Evolutionary conservation across 2,329 filamentous ascomycete genomes (phyloP).

Genomic region (Aspergillus glaucus): DNA sequence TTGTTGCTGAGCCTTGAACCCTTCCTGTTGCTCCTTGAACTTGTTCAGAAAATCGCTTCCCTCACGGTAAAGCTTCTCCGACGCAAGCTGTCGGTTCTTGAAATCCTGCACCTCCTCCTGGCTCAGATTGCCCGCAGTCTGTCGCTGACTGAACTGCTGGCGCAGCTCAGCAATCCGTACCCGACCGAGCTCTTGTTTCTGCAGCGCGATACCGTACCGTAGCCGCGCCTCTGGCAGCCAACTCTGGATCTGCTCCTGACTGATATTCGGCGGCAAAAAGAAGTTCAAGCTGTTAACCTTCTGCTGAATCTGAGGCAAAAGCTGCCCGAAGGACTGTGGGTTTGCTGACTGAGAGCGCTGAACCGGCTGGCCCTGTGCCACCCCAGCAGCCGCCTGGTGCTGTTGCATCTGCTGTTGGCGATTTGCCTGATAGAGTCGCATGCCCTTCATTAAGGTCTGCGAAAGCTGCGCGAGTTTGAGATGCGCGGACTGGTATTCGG

Average conservation of each 20-base stretch:
- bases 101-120: constrained; percentile 39
- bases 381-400: constrained; percentile 15
- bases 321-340: constrained; percentile 35
- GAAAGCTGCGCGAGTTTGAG: constrained; percentile 48
- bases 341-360: constrained; percentile 30
- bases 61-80: constrained; percentile 38
- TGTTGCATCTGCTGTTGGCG: constrained; percentile 30
- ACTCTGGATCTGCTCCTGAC: constrained; percentile 36
- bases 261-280: constrained; percentile 40
- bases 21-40: constrained; percentile 45
- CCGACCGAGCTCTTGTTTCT: constrained; percentile 44
- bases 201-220: constrained; percentile 43
- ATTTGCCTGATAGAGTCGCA: constrained; percentile 42
- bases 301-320: constrained; percentile 41
- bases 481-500: constrained; percentile 46
- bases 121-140: constrained; percentile 32
- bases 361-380: constrained; percentile 16
- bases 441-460: constrained; percentile 46
- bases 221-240: constrained; percentile 44
- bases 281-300: constrained; percentile 42
- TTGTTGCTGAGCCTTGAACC: constrained; percentile 32
- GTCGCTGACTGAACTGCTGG: constrained; percentile 32
- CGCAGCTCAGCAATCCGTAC: constrained; percentile 38
- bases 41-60: constrained; percentile 43
- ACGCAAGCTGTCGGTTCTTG: constrained; percentile 35